A percentile compares a stretch with the other conserved stretches of the same genome.
Evolutionary conservation across 1,284 basidiomycete species (phyloP).

Genomic region (Apiotrichum laibachii): DNA sequence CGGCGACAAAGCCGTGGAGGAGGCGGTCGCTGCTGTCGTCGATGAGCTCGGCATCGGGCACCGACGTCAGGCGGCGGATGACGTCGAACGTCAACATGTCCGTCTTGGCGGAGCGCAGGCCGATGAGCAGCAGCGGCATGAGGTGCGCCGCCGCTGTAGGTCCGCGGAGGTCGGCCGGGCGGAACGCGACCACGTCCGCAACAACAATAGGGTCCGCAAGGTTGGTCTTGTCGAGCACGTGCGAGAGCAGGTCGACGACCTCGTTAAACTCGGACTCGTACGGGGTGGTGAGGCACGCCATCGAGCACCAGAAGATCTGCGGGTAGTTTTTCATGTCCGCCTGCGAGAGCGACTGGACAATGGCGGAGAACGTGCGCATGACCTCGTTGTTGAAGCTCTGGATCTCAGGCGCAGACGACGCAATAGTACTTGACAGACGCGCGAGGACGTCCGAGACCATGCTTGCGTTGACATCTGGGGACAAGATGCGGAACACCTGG

Average conservation of each 20-base stretch:
- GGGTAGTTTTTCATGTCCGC: conserved; percentile 64
- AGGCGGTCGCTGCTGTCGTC: conserved; percentile 71
- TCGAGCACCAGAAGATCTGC: conserved; percentile 82
- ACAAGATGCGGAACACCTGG: conserved; percentile 83
- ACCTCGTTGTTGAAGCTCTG: conserved; percentile 83
- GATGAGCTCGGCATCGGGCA: conserved; percentile 66
- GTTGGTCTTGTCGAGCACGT: conserved; percentile 69
- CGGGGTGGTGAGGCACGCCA: conserved; percentile 77
- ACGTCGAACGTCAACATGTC: conserved; percentile 67
- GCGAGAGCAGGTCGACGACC: conserved; percentile 65
- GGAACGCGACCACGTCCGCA: conserved; percentile 64
- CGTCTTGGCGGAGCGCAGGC: conserved; percentile 75
- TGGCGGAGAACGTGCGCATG: conserved; percentile 69
- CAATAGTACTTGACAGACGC: conserved; percentile 78
- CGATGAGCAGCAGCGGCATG: conserved; percentile 73
- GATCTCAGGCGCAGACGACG: conserved; percentile 66
- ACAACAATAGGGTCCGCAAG: conserved; percentile 65
- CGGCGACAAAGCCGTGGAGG: conserved; percentile 76
- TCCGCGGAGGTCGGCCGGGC: conserved; percentile 69
- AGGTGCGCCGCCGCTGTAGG: conserved; percentile 58
- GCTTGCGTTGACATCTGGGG: conserved; percentile 66
- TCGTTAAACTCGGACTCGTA: conserved; percentile 78
- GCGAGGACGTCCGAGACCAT: conserved; percentile 79
- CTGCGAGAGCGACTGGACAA: conserved; percentile 62
- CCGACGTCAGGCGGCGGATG: conserved; percentile 64